These are phyloP conservation scores for Begonia fuchsioides DNA, from an alignment of 306 rosid genomes.

Conservation along the genomic window DNA sequence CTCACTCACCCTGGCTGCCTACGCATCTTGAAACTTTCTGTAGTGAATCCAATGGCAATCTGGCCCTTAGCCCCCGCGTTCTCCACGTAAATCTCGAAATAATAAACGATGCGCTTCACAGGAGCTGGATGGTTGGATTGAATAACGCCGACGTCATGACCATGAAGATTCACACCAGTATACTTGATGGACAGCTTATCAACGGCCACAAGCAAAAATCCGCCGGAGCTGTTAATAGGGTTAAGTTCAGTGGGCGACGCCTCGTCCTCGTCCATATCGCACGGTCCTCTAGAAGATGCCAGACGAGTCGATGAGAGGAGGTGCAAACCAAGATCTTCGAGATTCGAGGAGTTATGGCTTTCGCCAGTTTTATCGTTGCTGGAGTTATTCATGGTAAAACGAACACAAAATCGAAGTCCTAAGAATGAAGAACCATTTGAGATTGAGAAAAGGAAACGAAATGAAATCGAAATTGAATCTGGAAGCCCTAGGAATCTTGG, in stretches of 20 bases:
- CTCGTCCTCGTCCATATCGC: slow-evolving; percentile 47
- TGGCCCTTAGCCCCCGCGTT: slow-evolving; percentile 87
- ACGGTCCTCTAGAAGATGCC: slow-evolving; percentile 18
- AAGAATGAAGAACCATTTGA: slow-evolving; percentile 17
- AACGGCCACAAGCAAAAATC: slow-evolving; percentile 58
- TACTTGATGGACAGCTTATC: slow-evolving; percentile 85
- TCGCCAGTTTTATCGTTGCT: slow-evolving; percentile 11
- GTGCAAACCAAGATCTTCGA: slow-evolving; percentile 45
- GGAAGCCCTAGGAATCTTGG: neutral
- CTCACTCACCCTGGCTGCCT: slow-evolving; percentile 77
- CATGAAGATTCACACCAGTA: slow-evolving; percentile 57
- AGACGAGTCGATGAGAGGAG: slow-evolving; percentile 46
- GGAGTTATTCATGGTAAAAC: slow-evolving; percentile 22
- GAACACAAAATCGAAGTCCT: slow-evolving; percentile 21
- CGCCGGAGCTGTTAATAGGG: slow-evolving; percentile 88
- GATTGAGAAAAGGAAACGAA: neutral
- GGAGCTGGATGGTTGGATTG: slow-evolving; percentile 82
- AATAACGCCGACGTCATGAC: slow-evolving; percentile 89
- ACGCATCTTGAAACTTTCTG: slow-evolving; percentile 78
- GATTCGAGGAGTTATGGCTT: neutral
- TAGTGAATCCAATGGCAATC: slow-evolving; percentile 83
- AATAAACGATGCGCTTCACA: slow-evolving; percentile 59
- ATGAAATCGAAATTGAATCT: neutral
- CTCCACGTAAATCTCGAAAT: slow-evolving; percentile 79
- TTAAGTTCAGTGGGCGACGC: slow-evolving; percentile 74